Evolutionary conservation across 345 rosid species (phyloP).

Genomic region (Sonneratia caseolaris): DNA sequence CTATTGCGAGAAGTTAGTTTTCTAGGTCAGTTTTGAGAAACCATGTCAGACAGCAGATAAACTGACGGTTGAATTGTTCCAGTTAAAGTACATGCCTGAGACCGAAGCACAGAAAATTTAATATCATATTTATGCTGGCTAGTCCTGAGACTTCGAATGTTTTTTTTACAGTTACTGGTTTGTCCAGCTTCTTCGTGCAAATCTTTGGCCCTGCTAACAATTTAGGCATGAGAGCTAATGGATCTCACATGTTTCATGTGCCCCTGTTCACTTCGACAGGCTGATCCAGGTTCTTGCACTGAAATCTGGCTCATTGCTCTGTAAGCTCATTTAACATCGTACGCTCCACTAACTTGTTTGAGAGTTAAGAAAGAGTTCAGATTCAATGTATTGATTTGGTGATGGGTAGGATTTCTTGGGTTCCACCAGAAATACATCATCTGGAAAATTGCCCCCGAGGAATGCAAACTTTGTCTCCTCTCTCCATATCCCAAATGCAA

Average conservation of each 20-base stretch:
- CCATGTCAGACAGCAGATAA: no score
- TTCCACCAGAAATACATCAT: no score
- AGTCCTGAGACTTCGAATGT: neutral
- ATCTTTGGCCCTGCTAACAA: neutral
- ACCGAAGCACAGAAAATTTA: no score
- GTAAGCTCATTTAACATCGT: neutral
- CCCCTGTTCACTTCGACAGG: neutral
- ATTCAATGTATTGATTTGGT: no score
- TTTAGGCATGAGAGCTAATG: neutral
- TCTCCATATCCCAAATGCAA: no score
- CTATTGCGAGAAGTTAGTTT: no score
- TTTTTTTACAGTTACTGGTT: neutral
- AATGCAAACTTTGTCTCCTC: no score
- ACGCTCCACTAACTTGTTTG: neutral
- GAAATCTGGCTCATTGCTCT: neutral
- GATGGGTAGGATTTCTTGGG: no score
- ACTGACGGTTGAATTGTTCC: no score
- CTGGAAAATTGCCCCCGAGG: no score
- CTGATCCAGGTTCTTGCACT: neutral
- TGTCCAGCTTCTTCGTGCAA: neutral
- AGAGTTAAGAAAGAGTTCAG: neutral
- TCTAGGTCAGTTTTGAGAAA: no score
- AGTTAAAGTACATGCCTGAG: no score
- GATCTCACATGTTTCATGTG: neutral
- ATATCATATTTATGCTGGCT: neutral